Conservation (phyloP, 495 filamentous ascomycete species). For the Penicillium mononematosum region DNA sequence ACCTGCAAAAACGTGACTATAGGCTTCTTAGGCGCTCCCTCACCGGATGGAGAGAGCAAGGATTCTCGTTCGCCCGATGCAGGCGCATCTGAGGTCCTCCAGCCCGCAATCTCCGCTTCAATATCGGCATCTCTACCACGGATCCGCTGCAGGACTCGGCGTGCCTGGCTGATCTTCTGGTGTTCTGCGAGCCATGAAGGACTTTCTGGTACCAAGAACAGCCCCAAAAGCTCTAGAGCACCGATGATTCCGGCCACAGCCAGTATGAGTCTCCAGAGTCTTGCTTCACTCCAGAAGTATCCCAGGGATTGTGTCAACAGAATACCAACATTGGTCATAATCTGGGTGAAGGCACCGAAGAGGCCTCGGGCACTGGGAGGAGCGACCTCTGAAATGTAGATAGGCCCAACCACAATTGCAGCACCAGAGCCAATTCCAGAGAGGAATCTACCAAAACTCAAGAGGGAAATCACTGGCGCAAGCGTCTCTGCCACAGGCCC, state of each 20-base stretch:
- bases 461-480: constrained; percentile 61
- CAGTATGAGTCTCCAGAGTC: constrained; percentile 80
- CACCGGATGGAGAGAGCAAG: constrained; percentile 40
- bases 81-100: constrained; percentile 52
- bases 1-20: constrained; percentile 68
- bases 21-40: constrained; percentile 25
- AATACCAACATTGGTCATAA: constrained; percentile 94
- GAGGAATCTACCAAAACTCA: constrained; percentile 73
- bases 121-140: constrained; percentile 68
- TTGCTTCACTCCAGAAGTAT: constrained; percentile 76
- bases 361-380: constrained; percentile 76
- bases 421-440: constrained; percentile 84
- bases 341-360: constrained; percentile 88
- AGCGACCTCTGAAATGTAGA: constrained; percentile 89
- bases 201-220: constrained; percentile 76
- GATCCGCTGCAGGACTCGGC: constrained; percentile 66
- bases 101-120: constrained; percentile 68
- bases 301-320: constrained; percentile 79
- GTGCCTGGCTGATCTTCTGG: constrained; percentile 58
- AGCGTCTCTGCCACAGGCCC: constrained; percentile 75
- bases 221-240: constrained; percentile 59
- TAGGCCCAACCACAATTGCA: constrained; percentile 88
- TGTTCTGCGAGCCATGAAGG: constrained; percentile 80
- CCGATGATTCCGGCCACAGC: constrained; percentile 70
- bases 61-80: constrained; percentile 46